Evolutionary conservation across 2,329 filamentous ascomycete species (phyloP), one percentile per base, ranked within the genome.

Genomic region (Colletotrichum liriopes): DNA sequence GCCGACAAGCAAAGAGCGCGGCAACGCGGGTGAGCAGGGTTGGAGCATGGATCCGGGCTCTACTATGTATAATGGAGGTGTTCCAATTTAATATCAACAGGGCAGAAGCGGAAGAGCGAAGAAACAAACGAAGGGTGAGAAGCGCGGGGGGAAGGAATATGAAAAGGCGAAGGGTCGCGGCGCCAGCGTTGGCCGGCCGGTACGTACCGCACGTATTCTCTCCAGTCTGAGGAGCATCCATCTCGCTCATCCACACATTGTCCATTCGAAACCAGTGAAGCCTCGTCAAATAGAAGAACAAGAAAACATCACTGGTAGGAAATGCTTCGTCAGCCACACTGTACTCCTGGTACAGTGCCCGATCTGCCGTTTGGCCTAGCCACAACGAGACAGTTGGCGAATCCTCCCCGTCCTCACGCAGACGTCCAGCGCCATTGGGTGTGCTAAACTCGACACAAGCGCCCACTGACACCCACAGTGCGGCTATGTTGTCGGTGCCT

Each of bases 401-500:
- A 32, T 32, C 29, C 29, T 32, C 29, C 29, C 29, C 6, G 29
- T 32, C 29, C 29, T 32, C 29, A 32, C 29, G 29, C 4, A 32
- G 29, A 16, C 11, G 12, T 26, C 5, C 26, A 55, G 58, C 47
- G 67, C 41, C 52, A 65, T 65, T 65, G 67, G 43, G 18, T 56
- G 5, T 71, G 64, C 64, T 56, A 61, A 61, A 23, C 45, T 39
- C 20, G 51, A 39, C 26, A 67, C 37, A 71, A 67, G 64, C 68
- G 64, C 68, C 63, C 60, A 39, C n/a, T 16, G 20, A 29, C 29
- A 60, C 55, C 58, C 32, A 66, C 51, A 35, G 47, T 51, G 64
- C 64, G 64, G 64, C 68, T 62, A 62, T 63, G 66, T 58, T 35
- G 49, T 3, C 41, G 37, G 64, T 67, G 56, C 65, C 69, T 72